These are phyloP conservation scores for Anisodus tanguticus DNA, from an alignment of 257 asterid genomes.

Conservation along the genomic window DNA sequence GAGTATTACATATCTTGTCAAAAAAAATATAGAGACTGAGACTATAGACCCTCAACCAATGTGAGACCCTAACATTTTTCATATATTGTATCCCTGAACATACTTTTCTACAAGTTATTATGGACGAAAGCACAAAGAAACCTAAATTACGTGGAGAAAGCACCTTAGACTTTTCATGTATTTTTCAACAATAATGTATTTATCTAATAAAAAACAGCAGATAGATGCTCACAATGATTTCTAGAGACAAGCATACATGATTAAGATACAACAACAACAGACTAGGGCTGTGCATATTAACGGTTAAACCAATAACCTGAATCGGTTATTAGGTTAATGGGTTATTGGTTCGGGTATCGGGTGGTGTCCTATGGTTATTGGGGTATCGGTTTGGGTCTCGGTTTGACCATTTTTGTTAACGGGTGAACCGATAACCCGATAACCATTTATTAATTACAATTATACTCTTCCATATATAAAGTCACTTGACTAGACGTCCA, in stretches of 20 bases:
- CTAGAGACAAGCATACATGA: neutral
- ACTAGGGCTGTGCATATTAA: too few relatives aligned
- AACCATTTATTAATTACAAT: too few relatives aligned
- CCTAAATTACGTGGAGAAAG: neutral
- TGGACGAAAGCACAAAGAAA: neutral
- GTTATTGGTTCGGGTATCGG: too few relatives aligned
- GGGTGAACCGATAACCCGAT: too few relatives aligned
- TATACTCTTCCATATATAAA: too few relatives aligned
- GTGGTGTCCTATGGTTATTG: too few relatives aligned
- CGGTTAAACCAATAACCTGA: too few relatives aligned
- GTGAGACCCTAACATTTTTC: neutral
- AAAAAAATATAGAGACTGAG: neutral
- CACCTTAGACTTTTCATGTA: neutral
- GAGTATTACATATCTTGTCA: neutral
- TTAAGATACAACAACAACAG: too few relatives aligned
- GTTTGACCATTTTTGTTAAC: too few relatives aligned
- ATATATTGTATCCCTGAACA: neutral
- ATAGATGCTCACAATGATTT: neutral
- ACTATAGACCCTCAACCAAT: constrained; percentile 4
- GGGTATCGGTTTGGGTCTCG: too few relatives aligned
- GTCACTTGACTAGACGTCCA: too few relatives aligned
- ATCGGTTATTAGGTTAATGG: too few relatives aligned
- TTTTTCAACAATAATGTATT: neutral
- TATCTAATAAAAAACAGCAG: neutral
- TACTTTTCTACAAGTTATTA: neutral